These are phyloP conservation scores for Mycothermus thermophilus DNA, from an alignment of 495 filamentous ascomycete species.

Conservation along the genomic window DNA sequence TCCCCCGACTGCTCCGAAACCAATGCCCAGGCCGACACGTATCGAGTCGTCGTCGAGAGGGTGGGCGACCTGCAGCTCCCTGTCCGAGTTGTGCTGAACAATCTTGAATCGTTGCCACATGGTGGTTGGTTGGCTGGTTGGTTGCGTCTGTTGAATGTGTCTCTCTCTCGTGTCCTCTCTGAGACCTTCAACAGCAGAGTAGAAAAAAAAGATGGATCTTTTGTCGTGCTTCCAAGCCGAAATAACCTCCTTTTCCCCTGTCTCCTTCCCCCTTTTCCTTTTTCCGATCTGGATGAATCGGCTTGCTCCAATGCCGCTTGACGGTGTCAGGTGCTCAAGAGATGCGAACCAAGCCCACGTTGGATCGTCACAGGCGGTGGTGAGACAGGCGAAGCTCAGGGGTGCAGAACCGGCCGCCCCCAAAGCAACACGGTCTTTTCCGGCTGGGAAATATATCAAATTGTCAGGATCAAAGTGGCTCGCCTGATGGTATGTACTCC, in stretches of 20 bases:
- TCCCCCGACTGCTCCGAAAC: conserved; percentile 4
- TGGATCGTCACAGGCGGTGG: conserved; percentile 16
- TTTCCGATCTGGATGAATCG: no score
- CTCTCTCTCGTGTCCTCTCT: no score
- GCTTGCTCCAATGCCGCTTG: no score
- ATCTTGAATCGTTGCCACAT: conserved; percentile 14
- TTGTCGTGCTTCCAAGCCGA: no score
- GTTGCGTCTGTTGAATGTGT: no score
- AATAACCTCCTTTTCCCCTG: no score
- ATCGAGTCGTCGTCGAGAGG: conserved; percentile 11
- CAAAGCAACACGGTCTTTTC: no score
- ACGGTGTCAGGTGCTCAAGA: no score
- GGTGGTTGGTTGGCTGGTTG: conserved; percentile 1
- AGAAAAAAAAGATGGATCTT: no score
- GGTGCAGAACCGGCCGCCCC: conserved; percentile 12
- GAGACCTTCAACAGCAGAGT: no score
- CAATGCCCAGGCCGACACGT: conserved; percentile 1
- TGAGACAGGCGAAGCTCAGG: conserved; percentile 8
- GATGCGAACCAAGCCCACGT: conserved; percentile 6
- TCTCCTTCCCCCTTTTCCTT: no score
- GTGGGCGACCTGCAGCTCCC: conserved; percentile 2
- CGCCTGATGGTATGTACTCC: background rate
- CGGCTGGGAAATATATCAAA: background rate
- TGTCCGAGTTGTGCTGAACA: conserved; percentile 1
- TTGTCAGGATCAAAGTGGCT: background rate